Evolutionary conservation across 2,329 filamentous ascomycete genomes (phyloP).

Genomic region (Sporothrix euskadiensis): DNA sequence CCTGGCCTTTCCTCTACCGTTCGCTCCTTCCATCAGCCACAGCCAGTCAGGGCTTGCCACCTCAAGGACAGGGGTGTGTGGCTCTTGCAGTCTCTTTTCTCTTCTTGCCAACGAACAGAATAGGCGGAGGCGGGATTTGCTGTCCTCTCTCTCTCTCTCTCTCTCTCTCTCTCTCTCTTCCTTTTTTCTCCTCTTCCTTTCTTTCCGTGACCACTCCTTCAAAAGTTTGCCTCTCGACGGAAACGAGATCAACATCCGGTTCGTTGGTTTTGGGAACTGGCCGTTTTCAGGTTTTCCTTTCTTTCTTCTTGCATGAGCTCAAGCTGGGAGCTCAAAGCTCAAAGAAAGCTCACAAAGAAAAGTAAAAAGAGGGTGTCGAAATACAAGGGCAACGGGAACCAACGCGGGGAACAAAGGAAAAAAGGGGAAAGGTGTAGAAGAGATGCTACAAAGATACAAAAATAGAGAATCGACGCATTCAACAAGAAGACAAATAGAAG

Average conservation of each 20-base stretch:
- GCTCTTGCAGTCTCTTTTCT: not conserved
- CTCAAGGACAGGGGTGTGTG: conserved; percentile 20
- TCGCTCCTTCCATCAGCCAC: not conserved
- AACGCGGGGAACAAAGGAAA: conserved; percentile 10
- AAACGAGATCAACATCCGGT: not conserved
- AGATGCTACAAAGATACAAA: not conserved
- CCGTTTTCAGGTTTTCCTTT: conserved; percentile 3
- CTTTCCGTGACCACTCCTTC: not conserved
- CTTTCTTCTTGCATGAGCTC: not conserved
- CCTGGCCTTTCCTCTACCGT: not conserved
- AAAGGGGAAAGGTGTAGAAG: not conserved
- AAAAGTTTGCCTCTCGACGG: not conserved
- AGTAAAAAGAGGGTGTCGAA: not conserved
- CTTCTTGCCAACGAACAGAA: conserved; percentile 1
- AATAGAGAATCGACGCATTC: not conserved
- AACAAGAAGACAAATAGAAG: not conserved
- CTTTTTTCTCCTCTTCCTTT: not conserved
- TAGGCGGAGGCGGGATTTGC: not conserved
- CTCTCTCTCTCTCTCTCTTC: not conserved
- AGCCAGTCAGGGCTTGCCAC: conserved; percentile 22
- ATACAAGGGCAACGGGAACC: not conserved
- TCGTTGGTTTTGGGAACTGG: not conserved
- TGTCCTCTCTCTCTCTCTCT: not conserved
- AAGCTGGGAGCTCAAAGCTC: not conserved
- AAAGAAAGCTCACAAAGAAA: not conserved